Percentiles rank a stretch among this genome's conserved stretches.
Evolutionary conservation across 495 filamentous ascomycete species (phyloP).

Genomic region (Penicillium steckii): DNA sequence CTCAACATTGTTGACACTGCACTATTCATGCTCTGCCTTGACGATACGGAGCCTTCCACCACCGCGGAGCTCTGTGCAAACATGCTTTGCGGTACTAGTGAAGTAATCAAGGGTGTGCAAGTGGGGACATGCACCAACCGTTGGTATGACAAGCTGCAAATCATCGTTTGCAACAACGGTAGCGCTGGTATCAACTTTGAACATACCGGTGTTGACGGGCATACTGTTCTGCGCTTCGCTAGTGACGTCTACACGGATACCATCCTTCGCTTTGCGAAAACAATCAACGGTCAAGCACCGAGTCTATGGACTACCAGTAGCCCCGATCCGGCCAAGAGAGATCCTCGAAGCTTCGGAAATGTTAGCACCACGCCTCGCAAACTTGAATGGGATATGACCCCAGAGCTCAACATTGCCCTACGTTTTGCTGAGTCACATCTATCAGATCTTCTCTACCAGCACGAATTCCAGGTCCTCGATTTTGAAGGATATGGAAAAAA

Average conservation of each 20-base stretch:
- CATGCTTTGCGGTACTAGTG: constrained; percentile 95
- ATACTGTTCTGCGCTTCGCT: constrained; percentile 94
- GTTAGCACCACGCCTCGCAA: constrained; percentile 94
- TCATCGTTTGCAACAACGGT: constrained; percentile 98
- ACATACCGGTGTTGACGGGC: constrained; percentile 96
- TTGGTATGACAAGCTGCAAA: constrained; percentile 99
- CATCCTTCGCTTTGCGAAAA: constrained; percentile 91
- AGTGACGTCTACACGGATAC: constrained; percentile 98
- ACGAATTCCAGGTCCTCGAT: constrained; percentile 91
- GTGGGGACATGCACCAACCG: constrained; percentile 96
- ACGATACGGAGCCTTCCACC: constrained; percentile 81
- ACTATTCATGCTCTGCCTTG: constrained; percentile 87
- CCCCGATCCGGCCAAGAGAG: constrained; percentile 91
- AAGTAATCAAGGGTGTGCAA: constrained; percentile 89
- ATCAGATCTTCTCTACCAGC: constrained; percentile 93
- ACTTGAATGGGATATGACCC: constrained; percentile 96
- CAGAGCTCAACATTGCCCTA: constrained; percentile 85
- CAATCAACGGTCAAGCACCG: constrained; percentile 93
- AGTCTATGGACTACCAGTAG: constrained; percentile 87
- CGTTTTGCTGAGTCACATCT: constrained; percentile 94
- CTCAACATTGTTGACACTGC: constrained; percentile 93
- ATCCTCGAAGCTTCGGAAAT: constrained; percentile 90
- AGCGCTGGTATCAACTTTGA: constrained; percentile 99
- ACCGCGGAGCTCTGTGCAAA: constrained; percentile 86
- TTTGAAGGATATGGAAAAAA: constrained; percentile 91